Evolutionary conservation across 495 filamentous ascomycete genomes (phyloP).

Genomic region (Penicillium bialowiezense): DNA sequence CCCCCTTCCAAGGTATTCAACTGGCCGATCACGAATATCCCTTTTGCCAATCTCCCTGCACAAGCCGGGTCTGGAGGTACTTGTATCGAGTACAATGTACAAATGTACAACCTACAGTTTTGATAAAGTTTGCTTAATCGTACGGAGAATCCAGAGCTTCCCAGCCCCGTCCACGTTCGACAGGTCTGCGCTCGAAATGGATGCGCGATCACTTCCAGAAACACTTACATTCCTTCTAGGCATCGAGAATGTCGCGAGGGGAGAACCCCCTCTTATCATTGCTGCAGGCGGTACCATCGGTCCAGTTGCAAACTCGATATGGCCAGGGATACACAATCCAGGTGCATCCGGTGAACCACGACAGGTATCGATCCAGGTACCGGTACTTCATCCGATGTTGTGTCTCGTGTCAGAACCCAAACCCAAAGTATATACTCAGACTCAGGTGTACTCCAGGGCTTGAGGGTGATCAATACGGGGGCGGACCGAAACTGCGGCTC

Average conservation of each 20-base stretch:
- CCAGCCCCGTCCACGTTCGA: too few relatives aligned
- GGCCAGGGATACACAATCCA: slow-evolving; percentile 3
- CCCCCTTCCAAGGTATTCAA: slow-evolving; percentile 28
- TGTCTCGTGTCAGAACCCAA: background rate
- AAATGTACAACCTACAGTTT: too few relatives aligned
- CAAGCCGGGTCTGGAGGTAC: background rate
- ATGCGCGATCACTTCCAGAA: background rate
- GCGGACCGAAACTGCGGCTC: too few relatives aligned
- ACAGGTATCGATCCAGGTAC: background rate
- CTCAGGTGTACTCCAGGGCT: background rate
- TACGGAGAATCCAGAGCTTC: too few relatives aligned
- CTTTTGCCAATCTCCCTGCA: slow-evolving; percentile 4
- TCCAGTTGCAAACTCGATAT: background rate
- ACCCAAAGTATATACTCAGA: background rate
- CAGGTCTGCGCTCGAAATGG: too few relatives aligned
- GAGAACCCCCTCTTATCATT: background rate
- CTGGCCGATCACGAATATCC: slow-evolving; percentile 13
- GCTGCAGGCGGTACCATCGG: background rate
- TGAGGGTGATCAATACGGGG: too few relatives aligned
- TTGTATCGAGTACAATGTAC: background rate
- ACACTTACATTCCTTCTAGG: background rate
- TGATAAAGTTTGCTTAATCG: too few relatives aligned
- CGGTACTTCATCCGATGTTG: background rate
- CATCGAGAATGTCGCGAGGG: background rate
- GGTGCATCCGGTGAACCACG: background rate